Percentiles rank a stretch among this genome's conserved stretches.
phyloP scores from a whole-genome alignment of 2,329 filamentous ascomycete species.

The Epichloe gansuensis region DNA sequence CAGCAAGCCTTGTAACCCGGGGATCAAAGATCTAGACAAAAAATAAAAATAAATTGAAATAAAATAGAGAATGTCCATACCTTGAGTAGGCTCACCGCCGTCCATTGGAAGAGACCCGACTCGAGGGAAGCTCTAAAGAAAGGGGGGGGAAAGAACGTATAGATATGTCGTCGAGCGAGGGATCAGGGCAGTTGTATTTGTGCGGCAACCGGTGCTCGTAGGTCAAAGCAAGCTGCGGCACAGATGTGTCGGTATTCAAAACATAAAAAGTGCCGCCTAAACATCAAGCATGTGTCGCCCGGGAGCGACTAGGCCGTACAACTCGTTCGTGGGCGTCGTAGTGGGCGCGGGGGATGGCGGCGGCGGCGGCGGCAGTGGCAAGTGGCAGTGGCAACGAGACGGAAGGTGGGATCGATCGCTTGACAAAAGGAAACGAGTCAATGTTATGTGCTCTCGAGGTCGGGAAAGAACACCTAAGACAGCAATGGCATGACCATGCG shows the following conservation, averaged over 20 bases:
- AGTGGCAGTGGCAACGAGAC: not conserved
- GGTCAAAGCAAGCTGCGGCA: not conserved
- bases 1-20: not conserved
- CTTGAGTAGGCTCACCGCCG: slow-evolving; percentile 31
- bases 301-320: not conserved
- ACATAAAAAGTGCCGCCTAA: not conserved
- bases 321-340: not conserved
- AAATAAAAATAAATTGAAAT: not conserved
- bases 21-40: not conserved
- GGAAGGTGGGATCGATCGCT: not conserved
- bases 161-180: not conserved
- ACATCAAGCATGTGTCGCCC: not conserved
- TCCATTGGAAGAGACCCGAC: slow-evolving; percentile 27
- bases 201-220: not conserved
- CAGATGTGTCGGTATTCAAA: too few relatives aligned
- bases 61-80: slow-evolving; percentile 11
- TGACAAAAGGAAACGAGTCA: not conserved
- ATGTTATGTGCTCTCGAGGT: not conserved
- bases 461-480: not conserved
- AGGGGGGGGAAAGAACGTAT: not conserved
- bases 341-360: not conserved
- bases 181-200: not conserved
- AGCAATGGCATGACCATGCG: not conserved
- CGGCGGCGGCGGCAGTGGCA: not conserved
- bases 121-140: not conserved